Base-by-base conservation (phyloP, 106 monocot species). In the Allium fistulosum region DNA sequence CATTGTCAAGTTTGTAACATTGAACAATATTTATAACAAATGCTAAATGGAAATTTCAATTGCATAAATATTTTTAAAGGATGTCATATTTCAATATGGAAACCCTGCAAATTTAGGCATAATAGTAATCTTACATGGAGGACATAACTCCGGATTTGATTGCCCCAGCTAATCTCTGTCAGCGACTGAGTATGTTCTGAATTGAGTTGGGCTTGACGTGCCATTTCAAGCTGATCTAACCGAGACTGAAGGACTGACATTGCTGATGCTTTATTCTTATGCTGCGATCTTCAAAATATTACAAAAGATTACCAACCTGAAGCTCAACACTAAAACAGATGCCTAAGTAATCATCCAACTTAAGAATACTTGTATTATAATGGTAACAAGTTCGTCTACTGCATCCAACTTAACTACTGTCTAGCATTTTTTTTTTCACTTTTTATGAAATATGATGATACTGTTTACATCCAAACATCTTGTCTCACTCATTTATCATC, bases 211-310 rank as follows among this genome's bases (percentile, higher is more conserved):
- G 97, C 89, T 58, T 85, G 97, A 22, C 92, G 84, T 53, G 97
- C 82, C 80, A 89, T 81, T 76, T 99, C 97, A 28, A 99, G 89
- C 73, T 99, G 97, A 52, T 99, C 88, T 65, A 99, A 72, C 28
- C 92, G 81, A 17, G 87, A 88, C 64, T 99, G 97, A 53, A 92
- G 92, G 65, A 92, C 97, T 17, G 92, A 74, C 97, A 97, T 89
- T 17, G 97, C 97, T 53, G 87, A 84, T 57, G 97, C 82, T 77
- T 90, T 99, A 68, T 99, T 99, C 71, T 66, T 69, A 71, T 99
- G 97, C 55, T 99, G 92, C 37, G 97, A 99, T 81, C 97, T 92
- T 78, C 48, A 74, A 16, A 70, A 13, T 60, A 5, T 37, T 37
- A 1, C 5, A 37, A 4, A 37, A 4, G 5, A 37, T 49, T 9